These are phyloP conservation scores for Cyclanthera cordifolia DNA, from an alignment of 306 rosid species.

Conservation along the genomic window DNA sequence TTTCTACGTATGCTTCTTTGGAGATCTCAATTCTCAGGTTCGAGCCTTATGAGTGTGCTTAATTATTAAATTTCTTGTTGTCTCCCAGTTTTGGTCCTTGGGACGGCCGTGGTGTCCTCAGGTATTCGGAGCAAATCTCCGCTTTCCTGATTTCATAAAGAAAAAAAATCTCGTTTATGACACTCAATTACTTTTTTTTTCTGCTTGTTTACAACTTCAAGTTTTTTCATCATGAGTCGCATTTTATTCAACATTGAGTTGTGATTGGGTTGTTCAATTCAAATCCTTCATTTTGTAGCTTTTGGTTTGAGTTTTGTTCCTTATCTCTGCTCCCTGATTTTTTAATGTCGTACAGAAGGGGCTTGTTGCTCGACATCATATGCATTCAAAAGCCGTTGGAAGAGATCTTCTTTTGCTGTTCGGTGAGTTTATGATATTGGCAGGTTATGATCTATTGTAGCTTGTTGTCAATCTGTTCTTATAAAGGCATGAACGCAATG, in stretches of 20 bases:
- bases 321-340: background rate
- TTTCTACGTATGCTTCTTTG: too few relatives aligned
- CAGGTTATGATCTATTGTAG: constrained; percentile 34
- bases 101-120: too few relatives aligned
- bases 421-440: constrained; percentile 38
- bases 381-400: constrained; percentile 39
- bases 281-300: background rate
- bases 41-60: too few relatives aligned
- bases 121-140: too few relatives aligned
- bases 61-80: too few relatives aligned
- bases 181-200: too few relatives aligned
- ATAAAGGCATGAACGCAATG: background rate
- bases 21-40: too few relatives aligned
- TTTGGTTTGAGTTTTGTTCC: constrained; percentile 19
- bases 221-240: background rate
- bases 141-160: too few relatives aligned
- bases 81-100: too few relatives aligned
- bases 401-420: constrained; percentile 39
- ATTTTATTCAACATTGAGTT: background rate
- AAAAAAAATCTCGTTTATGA: too few relatives aligned
- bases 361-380: constrained; percentile 34
- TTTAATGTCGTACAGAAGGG: constrained; percentile 43
- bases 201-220: background rate
- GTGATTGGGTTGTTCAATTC: background rate
- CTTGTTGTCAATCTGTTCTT: background rate